phyloP scores from a whole-genome alignment of 73 alveolate species.

The Tetrahymena elliotti region DNA sequence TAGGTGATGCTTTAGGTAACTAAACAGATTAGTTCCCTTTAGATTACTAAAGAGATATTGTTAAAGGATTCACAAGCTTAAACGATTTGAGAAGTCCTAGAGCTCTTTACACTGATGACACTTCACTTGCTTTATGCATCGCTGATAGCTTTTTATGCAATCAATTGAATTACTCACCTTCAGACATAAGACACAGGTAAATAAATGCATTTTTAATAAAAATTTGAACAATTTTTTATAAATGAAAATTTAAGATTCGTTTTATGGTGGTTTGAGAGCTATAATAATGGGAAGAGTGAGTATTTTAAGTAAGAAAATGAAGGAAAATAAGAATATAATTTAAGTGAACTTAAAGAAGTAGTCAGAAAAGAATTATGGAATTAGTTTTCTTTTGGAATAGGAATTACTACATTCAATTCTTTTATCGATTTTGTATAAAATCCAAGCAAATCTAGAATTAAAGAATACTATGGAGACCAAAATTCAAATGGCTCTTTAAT shows the following conservation, averaged over 20 bases:
- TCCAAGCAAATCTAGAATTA: not conserved
- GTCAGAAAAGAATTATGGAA: not conserved
- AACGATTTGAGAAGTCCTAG: not conserved
- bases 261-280: not conserved
- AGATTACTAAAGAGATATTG: not conserved
- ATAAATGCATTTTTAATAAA: not conserved
- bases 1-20: not conserved
- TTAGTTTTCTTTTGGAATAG: not conserved
- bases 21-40: not conserved
- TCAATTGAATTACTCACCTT: not conserved
- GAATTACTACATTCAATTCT: not conserved
- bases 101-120: not conserved
- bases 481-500: not conserved
- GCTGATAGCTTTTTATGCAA: not conserved
- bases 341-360: not conserved
- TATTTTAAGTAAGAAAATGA: not conserved
- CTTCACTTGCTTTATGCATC: not conserved
- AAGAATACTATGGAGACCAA: not conserved
- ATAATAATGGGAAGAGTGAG: not conserved
- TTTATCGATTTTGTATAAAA: not conserved
- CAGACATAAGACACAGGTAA: not conserved
- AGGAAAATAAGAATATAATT: not conserved
- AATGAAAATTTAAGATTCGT: not conserved
- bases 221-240: not conserved
- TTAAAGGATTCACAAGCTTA: not conserved